phyloP scores from a whole-genome alignment of 1,284 basidiomycete genomes.

The Xerocomus nothofagi region DNA sequence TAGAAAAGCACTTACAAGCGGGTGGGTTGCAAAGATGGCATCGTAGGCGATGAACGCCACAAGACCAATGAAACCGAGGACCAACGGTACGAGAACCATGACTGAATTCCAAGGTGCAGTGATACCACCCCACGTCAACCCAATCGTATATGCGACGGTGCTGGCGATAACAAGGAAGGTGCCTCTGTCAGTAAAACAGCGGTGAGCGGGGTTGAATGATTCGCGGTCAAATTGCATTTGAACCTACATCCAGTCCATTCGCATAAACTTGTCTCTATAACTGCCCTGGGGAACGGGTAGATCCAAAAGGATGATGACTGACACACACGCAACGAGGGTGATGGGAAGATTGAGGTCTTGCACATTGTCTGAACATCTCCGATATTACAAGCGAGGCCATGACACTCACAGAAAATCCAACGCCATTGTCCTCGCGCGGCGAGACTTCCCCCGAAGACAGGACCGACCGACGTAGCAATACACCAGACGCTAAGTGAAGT shows the following conservation, averaged over 20 bases:
- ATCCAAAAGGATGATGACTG: not conserved
- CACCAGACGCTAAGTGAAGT: conserved; percentile 7
- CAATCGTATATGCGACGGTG: conserved; percentile 13
- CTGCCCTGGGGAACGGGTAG: not conserved
- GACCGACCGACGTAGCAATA: conserved; percentile 28
- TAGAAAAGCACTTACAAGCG: conserved; percentile 6
- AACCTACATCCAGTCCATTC: not conserved
- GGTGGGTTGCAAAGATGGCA: conserved; percentile 10
- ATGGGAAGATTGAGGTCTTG: conserved; percentile 23
- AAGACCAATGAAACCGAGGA: conserved; percentile 16
- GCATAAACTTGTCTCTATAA: not conserved
- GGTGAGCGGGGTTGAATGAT: not conserved
- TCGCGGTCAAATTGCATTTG: not conserved
- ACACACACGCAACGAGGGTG: conserved; percentile 7
- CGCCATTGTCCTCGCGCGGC: conserved; percentile 39
- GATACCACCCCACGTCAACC: conserved; percentile 18
- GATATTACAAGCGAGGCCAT: not conserved
- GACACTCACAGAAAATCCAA: conserved; percentile 40
- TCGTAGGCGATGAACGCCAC: conserved; percentile 15
- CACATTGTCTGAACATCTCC: not conserved
- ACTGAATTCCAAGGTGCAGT: conserved; percentile 14
- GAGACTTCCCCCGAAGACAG: conserved; percentile 41
- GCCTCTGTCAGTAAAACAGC: not conserved
- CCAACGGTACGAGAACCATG: conserved; percentile 11
- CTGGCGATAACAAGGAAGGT: conserved; percentile 16